Conservation (phyloP, 2,329 filamentous ascomycete species). For the Metarhizium anisopliae region DNA sequence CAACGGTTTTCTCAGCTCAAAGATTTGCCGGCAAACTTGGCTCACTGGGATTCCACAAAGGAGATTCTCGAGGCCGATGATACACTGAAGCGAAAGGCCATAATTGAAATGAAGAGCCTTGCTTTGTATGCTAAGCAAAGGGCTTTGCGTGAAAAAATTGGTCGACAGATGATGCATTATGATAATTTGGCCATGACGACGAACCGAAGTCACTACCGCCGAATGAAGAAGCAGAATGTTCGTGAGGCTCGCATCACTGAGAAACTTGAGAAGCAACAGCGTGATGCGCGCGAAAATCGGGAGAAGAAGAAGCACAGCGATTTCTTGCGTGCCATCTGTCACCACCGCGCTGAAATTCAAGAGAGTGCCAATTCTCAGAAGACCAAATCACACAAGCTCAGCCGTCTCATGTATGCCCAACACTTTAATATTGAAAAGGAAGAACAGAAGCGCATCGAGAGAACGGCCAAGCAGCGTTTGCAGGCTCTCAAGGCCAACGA, state of each 20-base stretch:
- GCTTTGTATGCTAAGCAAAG: constrained; percentile 83
- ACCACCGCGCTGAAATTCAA: constrained; percentile 70
- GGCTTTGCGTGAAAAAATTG: constrained; percentile 75
- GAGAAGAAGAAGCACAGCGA: constrained; percentile 97
- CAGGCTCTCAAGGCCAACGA: constrained; percentile 98
- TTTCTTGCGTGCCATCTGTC: constrained; percentile 78
- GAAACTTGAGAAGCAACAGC: constrained; percentile 98
- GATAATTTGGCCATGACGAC: constrained; percentile 97
- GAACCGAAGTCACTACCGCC: constrained; percentile 81
- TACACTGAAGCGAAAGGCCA: constrained; percentile 73
- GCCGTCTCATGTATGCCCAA: constrained; percentile 78
- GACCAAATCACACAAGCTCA: constrained; percentile 74
- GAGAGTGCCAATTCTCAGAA: constrained; percentile 58
- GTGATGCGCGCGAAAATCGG: constrained; percentile 87
- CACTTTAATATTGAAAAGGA: constrained; percentile 98
- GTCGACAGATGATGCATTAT: constrained; percentile 86
- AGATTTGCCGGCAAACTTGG: constrained; percentile 73
- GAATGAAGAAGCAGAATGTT: constrained; percentile 94
- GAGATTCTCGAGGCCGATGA: constrained; percentile 63
- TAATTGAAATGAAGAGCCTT: constrained; percentile 93
- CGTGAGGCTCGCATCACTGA: constrained; percentile 95
- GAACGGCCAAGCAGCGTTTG: constrained; percentile 98
- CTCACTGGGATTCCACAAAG: constrained; percentile 74
- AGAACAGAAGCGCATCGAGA: constrained; percentile 95
- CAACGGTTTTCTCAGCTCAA: constrained; percentile 79